Evolutionary conservation across 169 alveolate species (phyloP).

Genomic region (Plasmodium billcollinsi): DNA sequence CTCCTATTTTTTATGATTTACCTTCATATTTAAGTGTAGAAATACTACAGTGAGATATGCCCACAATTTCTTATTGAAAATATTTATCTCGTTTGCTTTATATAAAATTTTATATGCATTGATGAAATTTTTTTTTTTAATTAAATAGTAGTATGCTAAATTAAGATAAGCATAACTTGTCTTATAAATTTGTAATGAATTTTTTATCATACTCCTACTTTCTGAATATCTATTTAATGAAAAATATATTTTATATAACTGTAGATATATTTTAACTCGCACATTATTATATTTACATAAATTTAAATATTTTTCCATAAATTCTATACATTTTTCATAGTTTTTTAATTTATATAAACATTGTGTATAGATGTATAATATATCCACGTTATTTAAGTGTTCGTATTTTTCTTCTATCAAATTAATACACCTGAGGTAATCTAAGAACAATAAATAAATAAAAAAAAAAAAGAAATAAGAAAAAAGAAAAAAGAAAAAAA

Average conservation of each 20-base stretch:
- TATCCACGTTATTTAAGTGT: conserved; percentile 32
- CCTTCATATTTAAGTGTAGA: conserved; percentile 48
- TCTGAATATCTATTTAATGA: conserved; percentile 25
- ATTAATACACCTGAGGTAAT: conserved; percentile 26
- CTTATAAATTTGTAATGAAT: conserved; percentile 15
- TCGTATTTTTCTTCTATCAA: conserved; percentile 41
- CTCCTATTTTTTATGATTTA: not conserved
- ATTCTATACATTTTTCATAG: conserved; percentile 10
- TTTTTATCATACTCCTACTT: conserved; percentile 21
- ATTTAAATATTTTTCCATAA: conserved; percentile 7
- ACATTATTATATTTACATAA: conserved; percentile 15
- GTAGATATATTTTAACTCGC: conserved; percentile 29
- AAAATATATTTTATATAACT: conserved; percentile 29
- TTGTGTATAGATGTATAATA: conserved; percentile 34
- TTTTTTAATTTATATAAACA: conserved; percentile 27
- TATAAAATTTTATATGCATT: conserved; percentile 31
- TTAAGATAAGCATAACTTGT: conserved; percentile 59
- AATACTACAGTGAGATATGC: conserved; percentile 33
- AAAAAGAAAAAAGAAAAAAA: not conserved
- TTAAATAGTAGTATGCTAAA: conserved; percentile 38
- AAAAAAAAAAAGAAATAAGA: not conserved
- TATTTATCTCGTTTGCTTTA: conserved; percentile 54
- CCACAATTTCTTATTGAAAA: conserved; percentile 49
- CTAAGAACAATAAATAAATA: conserved; percentile 10
- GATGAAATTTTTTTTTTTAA: conserved; percentile 23